Conservation (phyloP, 169 alveolate genomes). For the Ichthyophthirius multifiliis region DNA sequence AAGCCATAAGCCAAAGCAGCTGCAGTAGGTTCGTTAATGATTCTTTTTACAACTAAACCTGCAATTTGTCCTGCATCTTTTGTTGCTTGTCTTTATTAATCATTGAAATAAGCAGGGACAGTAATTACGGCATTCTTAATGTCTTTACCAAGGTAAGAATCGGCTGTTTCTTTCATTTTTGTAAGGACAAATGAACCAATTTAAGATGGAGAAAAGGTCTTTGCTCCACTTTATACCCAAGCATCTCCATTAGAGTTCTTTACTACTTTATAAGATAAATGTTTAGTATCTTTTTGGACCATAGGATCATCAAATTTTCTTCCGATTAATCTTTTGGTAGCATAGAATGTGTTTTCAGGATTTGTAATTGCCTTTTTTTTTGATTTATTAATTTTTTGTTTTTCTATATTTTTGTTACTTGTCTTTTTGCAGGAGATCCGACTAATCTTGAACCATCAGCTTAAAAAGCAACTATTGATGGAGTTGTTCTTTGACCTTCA, state of each 20-base stretch:
- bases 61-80: slow-evolving; percentile 97
- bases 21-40: slow-evolving; percentile 99
- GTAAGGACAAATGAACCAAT: slow-evolving; percentile 95
- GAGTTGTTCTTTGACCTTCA: slow-evolving; percentile 97
- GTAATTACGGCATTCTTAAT: slow-evolving; percentile 96
- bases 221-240: slow-evolving; percentile 96
- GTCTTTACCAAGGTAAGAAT: slow-evolving; percentile 92
- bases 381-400: background rate
- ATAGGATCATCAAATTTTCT: slow-evolving; percentile 95
- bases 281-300: slow-evolving; percentile 95
- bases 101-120: slow-evolving; percentile 96
- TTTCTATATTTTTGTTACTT: slow-evolving; percentile 41
- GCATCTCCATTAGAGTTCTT: slow-evolving; percentile 97
- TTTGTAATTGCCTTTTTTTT: slow-evolving; percentile 90
- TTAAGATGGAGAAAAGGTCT: slow-evolving; percentile 95
- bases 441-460: slow-evolving; percentile 95
- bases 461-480: slow-evolving; percentile 98
- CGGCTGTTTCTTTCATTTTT: slow-evolving; percentile 98
- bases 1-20: slow-evolving; percentile 99
- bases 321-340: slow-evolving; percentile 96
- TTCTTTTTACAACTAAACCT: slow-evolving; percentile 94
- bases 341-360: slow-evolving; percentile 95
- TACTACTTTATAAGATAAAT: slow-evolving; percentile 95
- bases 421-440: slow-evolving; percentile 96
- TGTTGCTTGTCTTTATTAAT: slow-evolving; percentile 96